These are phyloP conservation scores for Fusarium nodosum DNA, from an alignment of 2,329 filamentous ascomycete genomes.

Conservation along the genomic window DNA sequence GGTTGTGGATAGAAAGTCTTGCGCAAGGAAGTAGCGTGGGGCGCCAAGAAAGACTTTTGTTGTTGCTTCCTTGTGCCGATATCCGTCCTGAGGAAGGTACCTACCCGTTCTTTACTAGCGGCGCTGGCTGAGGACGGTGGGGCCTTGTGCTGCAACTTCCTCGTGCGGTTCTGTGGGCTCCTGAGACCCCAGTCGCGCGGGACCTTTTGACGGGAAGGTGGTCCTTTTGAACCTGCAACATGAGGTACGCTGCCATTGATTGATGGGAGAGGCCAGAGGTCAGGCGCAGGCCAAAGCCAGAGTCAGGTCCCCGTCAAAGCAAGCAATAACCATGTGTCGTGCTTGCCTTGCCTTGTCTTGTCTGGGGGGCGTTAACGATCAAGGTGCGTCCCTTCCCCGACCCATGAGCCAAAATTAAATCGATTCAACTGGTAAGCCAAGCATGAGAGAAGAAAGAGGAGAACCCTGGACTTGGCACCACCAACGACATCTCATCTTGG, in stretches of 20 bases:
- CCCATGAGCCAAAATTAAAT: conserved; percentile 19
- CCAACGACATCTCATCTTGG: conserved; percentile 27
- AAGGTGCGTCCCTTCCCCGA: conserved; percentile 34
- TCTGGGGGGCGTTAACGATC: conserved; percentile 27
- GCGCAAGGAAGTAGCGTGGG: conserved; percentile 4
- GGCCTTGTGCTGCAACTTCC: conserved; percentile 42
- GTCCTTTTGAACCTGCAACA: conserved; percentile 45
- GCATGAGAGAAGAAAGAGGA: conserved; percentile 19
- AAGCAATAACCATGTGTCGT: conserved; percentile 43
- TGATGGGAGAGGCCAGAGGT: conserved; percentile 17
- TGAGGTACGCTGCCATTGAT: conserved; percentile 19
- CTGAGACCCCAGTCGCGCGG: conserved; percentile 46
- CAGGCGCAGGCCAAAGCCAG: conserved; percentile 23
- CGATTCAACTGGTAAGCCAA: conserved; percentile 14
- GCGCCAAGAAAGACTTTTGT: conserved; percentile 21
- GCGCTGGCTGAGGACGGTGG: conserved; percentile 31
- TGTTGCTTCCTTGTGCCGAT: conserved; percentile 31
- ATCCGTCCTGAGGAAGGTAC: conserved; percentile 31
- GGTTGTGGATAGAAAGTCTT: conserved; percentile 15
- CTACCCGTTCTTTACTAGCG: conserved; percentile 48
- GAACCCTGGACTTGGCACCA: conserved; percentile 31
- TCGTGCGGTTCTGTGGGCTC: conserved; percentile 45
- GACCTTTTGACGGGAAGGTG: conserved; percentile 51
- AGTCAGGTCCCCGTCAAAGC: conserved; percentile 29
- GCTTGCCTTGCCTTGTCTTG: conserved; percentile 13